phyloP scores from a whole-genome alignment of 768 basidiomycete genomes.

The Termitomyces sp. region DNA sequence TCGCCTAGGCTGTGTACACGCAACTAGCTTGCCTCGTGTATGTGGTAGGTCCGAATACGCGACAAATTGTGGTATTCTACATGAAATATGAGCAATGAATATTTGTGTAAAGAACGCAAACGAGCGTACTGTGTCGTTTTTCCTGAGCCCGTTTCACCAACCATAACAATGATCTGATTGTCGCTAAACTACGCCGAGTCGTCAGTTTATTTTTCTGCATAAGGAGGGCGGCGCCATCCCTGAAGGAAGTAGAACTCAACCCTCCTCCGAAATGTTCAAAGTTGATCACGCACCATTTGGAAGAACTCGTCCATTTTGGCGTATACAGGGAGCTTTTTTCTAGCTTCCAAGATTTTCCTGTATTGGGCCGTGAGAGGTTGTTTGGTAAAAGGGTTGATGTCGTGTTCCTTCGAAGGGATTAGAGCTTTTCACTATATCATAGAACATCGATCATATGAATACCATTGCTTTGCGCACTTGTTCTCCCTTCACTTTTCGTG shows the following conservation, averaged over 20 bases:
- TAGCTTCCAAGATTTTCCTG: constrained; percentile 75
- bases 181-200: constrained; percentile 49
- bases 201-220: constrained; percentile 21
- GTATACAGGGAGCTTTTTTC: constrained; percentile 89
- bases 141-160: constrained; percentile 92
- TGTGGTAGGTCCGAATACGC: constrained; percentile 92
- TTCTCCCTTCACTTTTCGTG: constrained; percentile 58
- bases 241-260: constrained; percentile 39
- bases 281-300: constrained; percentile 61
- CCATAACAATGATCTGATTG: constrained; percentile 86
- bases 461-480: constrained; percentile 74
- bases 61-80: constrained; percentile 90
- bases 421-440: background rate
- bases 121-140: constrained; percentile 88
- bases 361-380: constrained; percentile 72
- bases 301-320: constrained; percentile 92
- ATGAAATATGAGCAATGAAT: constrained; percentile 8
- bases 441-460: background rate
- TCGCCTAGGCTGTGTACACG: constrained; percentile 94
- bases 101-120: background rate
- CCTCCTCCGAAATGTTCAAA: constrained; percentile 29
- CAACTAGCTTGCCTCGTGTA: constrained; percentile 83
- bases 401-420: constrained; percentile 50
- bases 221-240: constrained; percentile 30
- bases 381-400: constrained; percentile 87